Base-by-base conservation (phyloP, 2,329 filamentous ascomycete species). In the Myriosclerotinia curreyana region DNA sequence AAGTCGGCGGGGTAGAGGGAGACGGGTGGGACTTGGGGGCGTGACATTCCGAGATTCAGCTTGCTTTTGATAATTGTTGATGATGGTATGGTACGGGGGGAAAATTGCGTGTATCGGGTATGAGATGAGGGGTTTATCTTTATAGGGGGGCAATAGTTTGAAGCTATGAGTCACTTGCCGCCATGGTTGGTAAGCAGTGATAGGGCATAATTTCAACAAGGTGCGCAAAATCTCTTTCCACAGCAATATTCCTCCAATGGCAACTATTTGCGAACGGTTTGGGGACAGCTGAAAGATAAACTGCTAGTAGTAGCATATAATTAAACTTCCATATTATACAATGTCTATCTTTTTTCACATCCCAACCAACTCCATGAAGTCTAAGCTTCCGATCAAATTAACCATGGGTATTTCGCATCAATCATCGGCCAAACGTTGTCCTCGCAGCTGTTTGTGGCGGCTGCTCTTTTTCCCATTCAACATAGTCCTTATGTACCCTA, bases 401-500 rank as follows among this genome's bases (percentile, higher is more conserved):
- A 42, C 46, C 55, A 60, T 64, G 62, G 62, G 62, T 64, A 64
- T 64, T 58, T 64, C 49, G 53, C 53, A 64, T 60, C 52, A 56
- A 50, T 64, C 62, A 64, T 60, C 54, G 53, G 34, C 54, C 62
- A 36, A 44, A 50, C 38, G 31, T 64, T 60, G 49, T 54, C 38
- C 42, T 51, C 40, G 48, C 40, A 49, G 44, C 48, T 58, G 65
- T 31, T 49, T 60, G 48, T 40, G 50, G 65, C 11, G 71, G 67
- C 54, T 77, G 74, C 51, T 76, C 71, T 59, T 75, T 75, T 65
- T 84, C 79, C 81, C 82, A 86, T 61, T 81, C 80, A 9, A 76
- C 75, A 69, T 81, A 85, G 63, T 84, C 81, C 69, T 79, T 79
- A 68, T 79, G 78, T 55, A 84, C 82, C 55, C 79, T 77, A 62